These are phyloP conservation scores for Buxus sempervirens DNA, from an alignment of 164 flowering plant species.

Conservation along the genomic window DNA sequence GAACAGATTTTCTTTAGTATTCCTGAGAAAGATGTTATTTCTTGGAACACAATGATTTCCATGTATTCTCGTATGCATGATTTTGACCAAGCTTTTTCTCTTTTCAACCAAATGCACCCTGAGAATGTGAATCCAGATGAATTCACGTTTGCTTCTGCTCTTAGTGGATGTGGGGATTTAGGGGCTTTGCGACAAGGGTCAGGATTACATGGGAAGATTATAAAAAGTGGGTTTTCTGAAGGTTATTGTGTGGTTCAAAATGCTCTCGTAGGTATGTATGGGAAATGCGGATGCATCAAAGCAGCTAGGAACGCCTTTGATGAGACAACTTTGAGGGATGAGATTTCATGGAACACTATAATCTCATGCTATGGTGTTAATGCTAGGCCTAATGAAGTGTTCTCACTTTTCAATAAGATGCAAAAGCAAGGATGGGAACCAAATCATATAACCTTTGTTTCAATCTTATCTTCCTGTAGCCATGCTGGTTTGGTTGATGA, in stretches of 20 bases:
- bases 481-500: conserved; percentile 27
- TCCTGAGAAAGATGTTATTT: conserved; percentile 22
- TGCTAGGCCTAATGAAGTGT: conserved; percentile 16
- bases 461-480: conserved; percentile 28
- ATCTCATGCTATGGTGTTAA: conserved; percentile 21
- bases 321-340: conserved; percentile 20
- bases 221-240: conserved; percentile 20
- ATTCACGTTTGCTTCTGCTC: conserved; percentile 22
- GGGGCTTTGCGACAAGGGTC: conserved; percentile 22
- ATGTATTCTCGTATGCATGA: conserved; percentile 14
- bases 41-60: conserved; percentile 31
- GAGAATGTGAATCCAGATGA: conserved; percentile 22
- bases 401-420: conserved; percentile 23
- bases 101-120: conserved; percentile 21
- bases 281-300: conserved; percentile 27
- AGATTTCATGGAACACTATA: conserved; percentile 29
- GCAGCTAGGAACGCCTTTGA: conserved; percentile 22
- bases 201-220: conserved; percentile 18
- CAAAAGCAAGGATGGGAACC: conserved; percentile 25
- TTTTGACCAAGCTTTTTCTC: conserved; percentile 18
- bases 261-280: conserved; percentile 29
- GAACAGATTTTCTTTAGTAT: conserved; percentile 17
- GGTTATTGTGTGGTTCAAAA: conserved; percentile 19
- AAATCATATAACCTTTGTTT: conserved; percentile 24
- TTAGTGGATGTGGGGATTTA: conserved; percentile 23